Base-by-base conservation (phyloP, 2,329 filamentous ascomycete genomes). In the Fusarium clavum region DNA sequence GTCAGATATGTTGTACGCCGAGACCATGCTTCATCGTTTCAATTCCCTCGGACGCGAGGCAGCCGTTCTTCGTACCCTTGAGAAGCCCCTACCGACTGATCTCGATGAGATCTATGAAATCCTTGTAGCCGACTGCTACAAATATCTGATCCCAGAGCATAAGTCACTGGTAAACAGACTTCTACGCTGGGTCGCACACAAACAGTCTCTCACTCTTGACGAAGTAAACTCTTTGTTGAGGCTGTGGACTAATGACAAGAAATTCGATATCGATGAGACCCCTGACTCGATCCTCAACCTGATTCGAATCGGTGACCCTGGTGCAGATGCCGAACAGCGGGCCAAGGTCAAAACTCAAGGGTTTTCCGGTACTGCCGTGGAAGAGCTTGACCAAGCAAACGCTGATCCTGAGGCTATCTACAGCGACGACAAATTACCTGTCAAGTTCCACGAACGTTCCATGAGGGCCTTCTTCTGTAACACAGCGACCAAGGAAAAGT, bases 1-100 rank as follows among this genome's bases (percentile, higher is more conserved):
- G 1, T 12, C 1, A 80, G 78, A 77, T 24, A 75, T 82, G 69
- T 71, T 81, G 1, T 81, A 81, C 32, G 76, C 77, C 0, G 76
- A 81, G 25, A 78, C 81, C n/a, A 71, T 81, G 27, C 70, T 82
- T 0, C 44, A 64, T 9, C 67, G 77, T 0, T 63, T 81, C 6
- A 72, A 78, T 10, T 61, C 71, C 10, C 67, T 81, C 2, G 76
- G 77, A 2, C 75, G 79, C 0, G 79, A 81, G 52, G 73, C 76
- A 8, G 76, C 77, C 0, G 75, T 79, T 1, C 67, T 80, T 2
- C 71, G 77, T n/a, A 61, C 73, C 3, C 54, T 81, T 0, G 64
- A 74, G 0, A 71, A 74, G 20, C 57, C 71, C 0, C 44, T 76
- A 3, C 73, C 80, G 6, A 61, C 69, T 1, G 66, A 57, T 1